phyloP scores from a whole-genome alignment of 2,329 filamentous ascomycete species.

The Neurospora sp. region DNA sequence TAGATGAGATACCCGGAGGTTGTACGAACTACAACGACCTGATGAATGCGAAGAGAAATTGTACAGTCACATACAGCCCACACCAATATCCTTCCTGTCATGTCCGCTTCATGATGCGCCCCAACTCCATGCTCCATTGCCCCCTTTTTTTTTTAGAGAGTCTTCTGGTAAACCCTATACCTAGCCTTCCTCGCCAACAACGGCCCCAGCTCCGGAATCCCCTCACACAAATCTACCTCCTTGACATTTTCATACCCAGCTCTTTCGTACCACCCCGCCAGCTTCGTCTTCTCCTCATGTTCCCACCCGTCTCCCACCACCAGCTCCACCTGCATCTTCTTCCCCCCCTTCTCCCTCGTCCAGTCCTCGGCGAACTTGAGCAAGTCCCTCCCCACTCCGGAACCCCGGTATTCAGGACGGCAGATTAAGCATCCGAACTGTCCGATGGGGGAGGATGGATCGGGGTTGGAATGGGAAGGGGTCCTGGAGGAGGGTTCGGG shows the following conservation, averaged over 20 bases:
- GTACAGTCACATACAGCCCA: neutral
- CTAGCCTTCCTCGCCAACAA: neutral
- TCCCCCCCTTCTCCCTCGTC: constrained; percentile 4
- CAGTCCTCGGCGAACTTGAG: constrained; percentile 21
- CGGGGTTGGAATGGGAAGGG: neutral
- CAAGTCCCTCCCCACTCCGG: constrained; percentile 19
- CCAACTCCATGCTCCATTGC: neutral
- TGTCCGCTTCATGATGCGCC: neutral
- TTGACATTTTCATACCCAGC: constrained; percentile 17
- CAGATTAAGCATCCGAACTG: constrained; percentile 23
- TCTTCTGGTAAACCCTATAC: neutral
- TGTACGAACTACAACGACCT: neutral
- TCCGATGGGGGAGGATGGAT: neutral
- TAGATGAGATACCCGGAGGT: neutral
- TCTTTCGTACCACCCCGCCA: constrained; percentile 21
- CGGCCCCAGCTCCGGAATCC: neutral
- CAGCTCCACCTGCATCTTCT: constrained; percentile 17
- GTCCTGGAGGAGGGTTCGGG: neutral
- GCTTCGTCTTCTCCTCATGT: constrained; percentile 18
- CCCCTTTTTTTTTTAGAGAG: neutral
- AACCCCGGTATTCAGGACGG: constrained; percentile 13
- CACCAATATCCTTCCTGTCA: neutral
- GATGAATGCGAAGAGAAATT: too few species aligned
- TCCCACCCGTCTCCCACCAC: constrained; percentile 18
- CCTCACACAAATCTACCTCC: constrained; percentile 4